Percentiles rank a stretch among this genome's conserved stretches.
These are phyloP conservation scores for Francoa sonchifolia DNA, from an alignment of 441 rosid species.

Conservation along the genomic window DNA sequence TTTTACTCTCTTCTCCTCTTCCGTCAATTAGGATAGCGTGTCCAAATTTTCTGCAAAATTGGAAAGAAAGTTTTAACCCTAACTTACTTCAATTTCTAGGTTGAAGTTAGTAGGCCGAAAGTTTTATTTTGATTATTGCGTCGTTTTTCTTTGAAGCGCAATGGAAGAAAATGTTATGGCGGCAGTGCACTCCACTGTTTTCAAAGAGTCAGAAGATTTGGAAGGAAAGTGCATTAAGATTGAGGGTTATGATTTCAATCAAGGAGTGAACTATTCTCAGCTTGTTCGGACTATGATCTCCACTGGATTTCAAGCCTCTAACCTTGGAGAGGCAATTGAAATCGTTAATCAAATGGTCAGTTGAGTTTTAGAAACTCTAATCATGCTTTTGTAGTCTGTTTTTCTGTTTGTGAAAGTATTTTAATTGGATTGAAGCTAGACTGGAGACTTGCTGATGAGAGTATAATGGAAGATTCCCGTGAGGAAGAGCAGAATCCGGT, in stretches of 20 bases:
- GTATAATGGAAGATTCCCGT: slow-evolving; percentile 35
- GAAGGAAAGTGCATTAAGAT: slow-evolving; percentile 53
- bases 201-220: slow-evolving; percentile 65
- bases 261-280: slow-evolving; percentile 51
- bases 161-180: slow-evolving; percentile 8
- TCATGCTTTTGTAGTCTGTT: not conserved
- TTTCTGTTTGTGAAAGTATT: not conserved
- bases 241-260: slow-evolving; percentile 80
- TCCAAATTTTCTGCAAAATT: too few relatives aligned
- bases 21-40: too few relatives aligned
- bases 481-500: slow-evolving; percentile 52
- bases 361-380: not conserved
- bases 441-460: slow-evolving; percentile 77
- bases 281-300: slow-evolving; percentile 62
- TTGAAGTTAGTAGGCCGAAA: too few relatives aligned
- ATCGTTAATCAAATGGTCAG: slow-evolving; percentile 73
- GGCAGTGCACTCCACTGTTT: slow-evolving; percentile 60
- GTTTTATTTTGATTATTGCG: too few relatives aligned
- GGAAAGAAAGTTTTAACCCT: too few relatives aligned
- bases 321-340: slow-evolving; percentile 69
- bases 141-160: too few relatives aligned
- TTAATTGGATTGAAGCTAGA: slow-evolving; percentile 48
- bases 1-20: too few relatives aligned
- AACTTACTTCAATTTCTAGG: too few relatives aligned
- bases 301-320: slow-evolving; percentile 88